Base-by-base conservation (phyloP, 2,329 filamentous ascomycete genomes). In the Clathrospora elynae region DNA sequence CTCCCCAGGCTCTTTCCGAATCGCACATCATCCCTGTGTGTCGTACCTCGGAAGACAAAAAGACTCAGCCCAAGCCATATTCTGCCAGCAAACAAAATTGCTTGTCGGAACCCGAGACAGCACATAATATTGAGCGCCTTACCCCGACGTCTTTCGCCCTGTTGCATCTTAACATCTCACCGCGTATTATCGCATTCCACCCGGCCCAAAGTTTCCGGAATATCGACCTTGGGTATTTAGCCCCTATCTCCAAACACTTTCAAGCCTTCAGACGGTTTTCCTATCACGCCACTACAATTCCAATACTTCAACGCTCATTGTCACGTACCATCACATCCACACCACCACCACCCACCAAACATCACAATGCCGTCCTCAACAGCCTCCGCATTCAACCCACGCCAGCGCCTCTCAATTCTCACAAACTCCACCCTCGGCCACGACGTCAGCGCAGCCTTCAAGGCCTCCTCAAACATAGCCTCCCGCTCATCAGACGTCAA, bases 321-420 rank as follows among this genome's bases (percentile, higher is more conserved):
- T 18, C 28, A 33, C 41, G 23, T 17, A 46, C 32, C 10, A 20
- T 20, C 24, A 42, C 28, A 35, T 43, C 22, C 31, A 31, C 31
- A 25, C 20, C n/a, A 26, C 33, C 23, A 22, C n/a, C 33, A 26
- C 13, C 47, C 16, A 24, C 34, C 35, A 33, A 38, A 10, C 22
- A 16, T 25, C 43, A 64, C 33, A 31, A 70, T 66, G 66, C 62
- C 66, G 51, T 42, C 61, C 26, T 36, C 61, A 37, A 49, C 53
- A 29, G 31, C 51, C 16, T 46, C 51, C 45, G 32, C 52, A 17
- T 53, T 55, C 53, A 64, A 63, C 57, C 68, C 69, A 33, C 70
- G 70, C 54, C 64, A 70, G 50, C 68, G 68, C 59, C 70, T 73
- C 49, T 70, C 68, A 35, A 66, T 73, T 64, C 58, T 70, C 52